Conservation (phyloP, 441 rosid species). For the Populus trichocarpa region DNA sequence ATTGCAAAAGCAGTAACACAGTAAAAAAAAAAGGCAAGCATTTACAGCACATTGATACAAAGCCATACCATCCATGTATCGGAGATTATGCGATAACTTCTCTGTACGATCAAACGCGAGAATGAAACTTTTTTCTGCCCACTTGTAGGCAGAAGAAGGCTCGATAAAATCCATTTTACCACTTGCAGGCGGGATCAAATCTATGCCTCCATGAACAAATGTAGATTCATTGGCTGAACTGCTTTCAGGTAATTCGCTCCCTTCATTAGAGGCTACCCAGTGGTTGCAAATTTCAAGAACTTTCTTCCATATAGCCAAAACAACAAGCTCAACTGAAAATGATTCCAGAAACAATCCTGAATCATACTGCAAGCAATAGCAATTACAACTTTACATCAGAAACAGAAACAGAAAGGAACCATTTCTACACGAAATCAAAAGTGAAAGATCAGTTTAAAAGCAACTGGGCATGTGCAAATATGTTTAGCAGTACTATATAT, state of each 20-base stretch:
- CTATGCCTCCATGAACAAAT: constrained; percentile 9
- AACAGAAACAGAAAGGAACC: background rate
- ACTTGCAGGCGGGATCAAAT: constrained; percentile 13
- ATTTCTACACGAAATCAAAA: background rate
- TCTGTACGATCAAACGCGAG: constrained; percentile 55
- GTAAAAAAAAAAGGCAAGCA: background rate
- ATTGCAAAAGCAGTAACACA: constrained; percentile 4
- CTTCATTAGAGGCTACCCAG: constrained; percentile 43
- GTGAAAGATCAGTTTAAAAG: background rate
- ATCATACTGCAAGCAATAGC: constrained; percentile 43
- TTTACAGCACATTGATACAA: constrained; percentile 1
- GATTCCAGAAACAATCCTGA: constrained; percentile 59
- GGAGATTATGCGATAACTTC: constrained; percentile 46
- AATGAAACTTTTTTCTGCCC: constrained; percentile 64
- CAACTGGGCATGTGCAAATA: background rate
- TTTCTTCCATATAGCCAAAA: constrained; percentile 72
- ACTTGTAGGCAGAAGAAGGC: constrained; percentile 39
- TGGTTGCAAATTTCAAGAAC: constrained; percentile 51
- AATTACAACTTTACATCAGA: background rate
- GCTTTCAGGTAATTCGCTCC: constrained; percentile 26
- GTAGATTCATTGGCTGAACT: constrained; percentile 26
- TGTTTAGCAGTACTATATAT: background rate
- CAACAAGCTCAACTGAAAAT: constrained; percentile 62
- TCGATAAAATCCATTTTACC: constrained; percentile 34
- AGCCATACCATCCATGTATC: constrained; percentile 53